A percentile compares a stretch with the other conserved stretches of the same genome.
Conservation (phyloP, 805 yeast species). For the Ogataea dorogensis region DNA sequence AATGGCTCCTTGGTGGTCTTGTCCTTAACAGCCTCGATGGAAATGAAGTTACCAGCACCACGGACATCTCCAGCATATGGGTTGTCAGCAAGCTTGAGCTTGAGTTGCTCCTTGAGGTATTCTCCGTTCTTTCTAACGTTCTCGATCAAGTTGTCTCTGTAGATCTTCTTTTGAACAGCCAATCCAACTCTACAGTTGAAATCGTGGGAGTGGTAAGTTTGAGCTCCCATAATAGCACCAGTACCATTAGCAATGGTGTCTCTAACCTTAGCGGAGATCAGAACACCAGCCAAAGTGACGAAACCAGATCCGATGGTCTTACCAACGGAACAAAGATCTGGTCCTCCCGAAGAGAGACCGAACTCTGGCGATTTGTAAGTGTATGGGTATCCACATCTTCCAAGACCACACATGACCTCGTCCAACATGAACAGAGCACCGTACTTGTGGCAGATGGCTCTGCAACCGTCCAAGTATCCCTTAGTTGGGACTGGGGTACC, state of each 20-base stretch:
- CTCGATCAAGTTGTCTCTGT: slow-evolving; percentile 33
- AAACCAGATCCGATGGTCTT: slow-evolving; percentile 50
- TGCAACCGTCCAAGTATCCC: slow-evolving; percentile 46
- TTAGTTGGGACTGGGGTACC: slow-evolving; percentile 46
- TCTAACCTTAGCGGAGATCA: slow-evolving; percentile 41
- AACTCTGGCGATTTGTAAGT: slow-evolving; percentile 48
- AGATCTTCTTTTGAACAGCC: slow-evolving; percentile 45
- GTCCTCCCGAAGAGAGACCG: slow-evolving; percentile 40
- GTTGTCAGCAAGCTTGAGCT: slow-evolving; percentile 34
- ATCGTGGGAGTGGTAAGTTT: slow-evolving; percentile 51
- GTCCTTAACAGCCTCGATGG: slow-evolving; percentile 56
- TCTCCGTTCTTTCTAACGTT: slow-evolving; percentile 45
- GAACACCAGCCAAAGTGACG: slow-evolving; percentile 47
- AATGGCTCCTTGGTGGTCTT: slow-evolving; percentile 50
- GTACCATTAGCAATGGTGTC: slow-evolving; percentile 40
- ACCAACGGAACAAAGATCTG: slow-evolving; percentile 49
- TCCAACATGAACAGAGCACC: slow-evolving; percentile 50
- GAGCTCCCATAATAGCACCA: slow-evolving; percentile 43
- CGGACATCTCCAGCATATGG: slow-evolving; percentile 56
- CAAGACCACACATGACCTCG: slow-evolving; percentile 60
- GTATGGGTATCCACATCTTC: slow-evolving; percentile 43
- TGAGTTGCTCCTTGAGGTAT: slow-evolving; percentile 39
- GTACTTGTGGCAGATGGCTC: slow-evolving; percentile 49
- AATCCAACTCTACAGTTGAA: slow-evolving; percentile 47
- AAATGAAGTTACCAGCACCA: slow-evolving; percentile 62